Evolutionary conservation across 768 basidiomycete species (phyloP), one percentile per base, ranked within the genome.

Genomic region (Trametes coccinea): DNA sequence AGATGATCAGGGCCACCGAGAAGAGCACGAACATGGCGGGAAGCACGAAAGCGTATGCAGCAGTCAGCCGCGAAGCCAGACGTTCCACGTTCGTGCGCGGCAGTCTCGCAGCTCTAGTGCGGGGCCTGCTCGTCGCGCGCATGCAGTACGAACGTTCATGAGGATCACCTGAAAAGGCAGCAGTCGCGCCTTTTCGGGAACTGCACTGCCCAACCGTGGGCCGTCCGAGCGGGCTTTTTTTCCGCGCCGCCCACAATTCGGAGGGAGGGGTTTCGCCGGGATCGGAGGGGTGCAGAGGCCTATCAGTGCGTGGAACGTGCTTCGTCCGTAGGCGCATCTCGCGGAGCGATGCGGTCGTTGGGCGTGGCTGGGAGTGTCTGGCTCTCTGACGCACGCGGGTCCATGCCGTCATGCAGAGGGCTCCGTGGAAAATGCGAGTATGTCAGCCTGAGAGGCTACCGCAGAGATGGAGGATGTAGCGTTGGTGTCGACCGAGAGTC

Each of bases 61-160:
- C 58, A 5, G 37, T 13, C 53, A 16, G 10, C 55, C 45, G 41
- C 27, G 44, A 53, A 16, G 34, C 14, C 17, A 41, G 62, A 64
- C 61, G 66, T 61, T 59, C 49, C 61, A 67, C 56, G 57, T 52
- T 45, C 57, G 41, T 43, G 37, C 46, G 33, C 39, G 30, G 47
- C 58, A 13, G 16, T 29, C 40, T 44, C 56, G 11, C 29, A 22
- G 40, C 11, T 8, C 27, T 50, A 46, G 34, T 31, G 61, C 56
- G 7, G 27, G 40, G 46, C 62, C 27, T 47, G 45, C 43, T 49
- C 56, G 56, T 48, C 46, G 53, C 48, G 56, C 31, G 46, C 37
- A 47, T 33, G 43, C 55, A 27, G 44, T 31, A 67, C 66, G 62
- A 67, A 67, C 66, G 66, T 67, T 63, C 60, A 63, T 59, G 62